Percentiles rank a stretch among this genome's conserved stretches.
Evolutionary conservation across 148 eudicot genomes (phyloP).

Genomic region (Vaccinium corymbosum): DNA sequence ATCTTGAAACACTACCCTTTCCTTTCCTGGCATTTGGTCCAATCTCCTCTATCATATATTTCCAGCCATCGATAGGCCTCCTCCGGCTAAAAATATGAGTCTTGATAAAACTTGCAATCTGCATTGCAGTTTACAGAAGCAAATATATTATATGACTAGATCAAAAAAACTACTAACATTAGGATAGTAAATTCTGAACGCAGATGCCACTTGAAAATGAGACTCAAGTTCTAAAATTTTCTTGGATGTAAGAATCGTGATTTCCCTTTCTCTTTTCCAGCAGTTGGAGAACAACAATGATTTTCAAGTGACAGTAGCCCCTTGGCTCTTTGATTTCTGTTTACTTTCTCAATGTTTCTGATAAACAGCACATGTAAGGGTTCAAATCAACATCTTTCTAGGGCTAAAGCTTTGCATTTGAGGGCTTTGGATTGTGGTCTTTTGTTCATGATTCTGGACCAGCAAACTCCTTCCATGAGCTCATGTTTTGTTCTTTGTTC

Average conservation of each 20-base stretch:
- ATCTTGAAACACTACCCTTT: constrained; percentile 77
- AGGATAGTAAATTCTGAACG: not conserved
- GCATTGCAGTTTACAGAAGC: constrained; percentile 19
- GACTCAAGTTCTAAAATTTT: not conserved
- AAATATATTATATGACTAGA: not conserved
- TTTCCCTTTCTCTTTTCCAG: not conserved
- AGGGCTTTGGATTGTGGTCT: not conserved
- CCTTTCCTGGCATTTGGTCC: constrained; percentile 96
- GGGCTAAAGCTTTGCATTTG: not conserved
- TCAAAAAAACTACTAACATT: not conserved
- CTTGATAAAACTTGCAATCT: constrained; percentile 98
- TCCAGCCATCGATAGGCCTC: constrained; percentile 97
- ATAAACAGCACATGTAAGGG: not conserved
- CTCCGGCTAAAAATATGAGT: constrained; percentile 91
- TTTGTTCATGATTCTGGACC: not conserved
- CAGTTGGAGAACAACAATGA: not conserved
- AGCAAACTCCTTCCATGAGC: not conserved
- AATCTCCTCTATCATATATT: constrained; percentile 92
- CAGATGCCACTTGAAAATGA: not conserved
- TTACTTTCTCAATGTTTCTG: not conserved
- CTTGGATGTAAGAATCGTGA: not conserved
- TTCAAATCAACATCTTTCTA: not conserved
- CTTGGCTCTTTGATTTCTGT: not conserved
- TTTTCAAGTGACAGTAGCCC: not conserved
- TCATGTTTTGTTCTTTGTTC: not conserved